Percentiles rank a stretch among this genome's conserved stretches.
phyloP scores from a whole-genome alignment of 306 rosid genomes.

The Luffa acutangula region DNA sequence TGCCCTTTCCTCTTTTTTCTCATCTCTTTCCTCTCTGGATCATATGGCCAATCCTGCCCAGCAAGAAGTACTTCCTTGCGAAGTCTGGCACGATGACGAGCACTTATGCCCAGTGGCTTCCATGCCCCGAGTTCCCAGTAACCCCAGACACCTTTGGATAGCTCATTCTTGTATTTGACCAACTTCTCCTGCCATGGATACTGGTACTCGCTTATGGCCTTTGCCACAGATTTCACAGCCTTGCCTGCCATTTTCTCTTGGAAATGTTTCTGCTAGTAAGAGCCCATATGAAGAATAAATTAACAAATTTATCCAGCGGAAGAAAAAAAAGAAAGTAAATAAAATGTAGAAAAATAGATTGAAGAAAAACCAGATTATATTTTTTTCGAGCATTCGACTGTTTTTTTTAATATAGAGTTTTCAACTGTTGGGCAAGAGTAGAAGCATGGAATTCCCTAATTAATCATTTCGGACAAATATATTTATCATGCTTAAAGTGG shows the following conservation, averaged over 20 bases:
- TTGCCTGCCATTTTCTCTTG: slow-evolving; percentile 37
- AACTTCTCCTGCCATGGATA: slow-evolving; percentile 58
- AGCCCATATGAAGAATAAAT: not conserved
- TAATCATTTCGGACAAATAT: not conserved
- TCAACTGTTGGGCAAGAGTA: not conserved
- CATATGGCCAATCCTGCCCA: slow-evolving; percentile 58
- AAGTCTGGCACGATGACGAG: slow-evolving; percentile 43
- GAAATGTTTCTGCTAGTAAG: not conserved
- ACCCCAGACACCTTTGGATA: slow-evolving; percentile 66
- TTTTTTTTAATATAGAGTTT: not conserved
- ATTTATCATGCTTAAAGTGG: not conserved
- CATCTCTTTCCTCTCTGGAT: slow-evolving; percentile 63
- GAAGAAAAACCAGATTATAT: not conserved
- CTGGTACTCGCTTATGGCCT: slow-evolving; percentile 39
- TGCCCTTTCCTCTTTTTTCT: slow-evolving; percentile 76
- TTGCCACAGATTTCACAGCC: slow-evolving; percentile 30
- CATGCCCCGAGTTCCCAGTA: slow-evolving; percentile 71
- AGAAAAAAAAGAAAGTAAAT: not conserved
- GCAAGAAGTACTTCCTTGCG: slow-evolving; percentile 62
- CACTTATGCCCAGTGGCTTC: slow-evolving; percentile 58
- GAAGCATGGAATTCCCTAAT: not conserved
- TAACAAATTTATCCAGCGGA: not conserved
- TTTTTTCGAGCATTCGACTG: no score
- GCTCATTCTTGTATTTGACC: slow-evolving; percentile 41
- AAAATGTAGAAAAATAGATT: not conserved